Conservation (phyloP, 208 protist genomes). For the Acanthamoeba quina region DNA sequence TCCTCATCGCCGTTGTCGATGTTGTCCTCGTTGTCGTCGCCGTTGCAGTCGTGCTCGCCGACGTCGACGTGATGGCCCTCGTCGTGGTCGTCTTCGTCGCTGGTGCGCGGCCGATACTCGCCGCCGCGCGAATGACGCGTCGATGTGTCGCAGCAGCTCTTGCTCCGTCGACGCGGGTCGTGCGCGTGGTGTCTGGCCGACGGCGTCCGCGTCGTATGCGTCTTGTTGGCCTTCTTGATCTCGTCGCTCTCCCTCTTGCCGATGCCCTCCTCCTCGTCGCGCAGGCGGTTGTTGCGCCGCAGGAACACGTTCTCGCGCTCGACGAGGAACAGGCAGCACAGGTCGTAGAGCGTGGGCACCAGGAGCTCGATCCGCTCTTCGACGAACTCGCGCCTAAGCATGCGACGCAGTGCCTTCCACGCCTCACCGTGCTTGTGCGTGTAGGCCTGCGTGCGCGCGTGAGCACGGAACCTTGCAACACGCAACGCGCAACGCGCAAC, state of each 20-base stretch:
- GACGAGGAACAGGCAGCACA: constrained; percentile 52
- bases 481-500: background rate
- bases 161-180: background rate
- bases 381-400: background rate
- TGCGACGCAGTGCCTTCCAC: constrained; percentile 9
- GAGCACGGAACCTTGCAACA: background rate
- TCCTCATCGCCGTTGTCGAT: background rate
- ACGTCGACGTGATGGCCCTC: background rate
- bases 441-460: background rate
- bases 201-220: background rate
- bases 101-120: background rate
- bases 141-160: constrained; percentile 1
- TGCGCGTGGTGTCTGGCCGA: background rate
- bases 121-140: background rate
- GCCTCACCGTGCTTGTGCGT: constrained; percentile 46
- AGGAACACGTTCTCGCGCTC: constrained; percentile 36
- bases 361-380: constrained; percentile 44
- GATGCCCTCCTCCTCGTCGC: constrained; percentile 37
- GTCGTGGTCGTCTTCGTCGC: background rate
- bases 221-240: background rate
- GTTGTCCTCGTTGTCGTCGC: background rate
- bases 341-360: constrained; percentile 62
- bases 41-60: background rate
- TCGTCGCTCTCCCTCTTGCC: constrained; percentile 33
- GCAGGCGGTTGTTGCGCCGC: background rate